Conservation (phyloP, 257 asterid species). For the Gentiana dahurica region DNA sequence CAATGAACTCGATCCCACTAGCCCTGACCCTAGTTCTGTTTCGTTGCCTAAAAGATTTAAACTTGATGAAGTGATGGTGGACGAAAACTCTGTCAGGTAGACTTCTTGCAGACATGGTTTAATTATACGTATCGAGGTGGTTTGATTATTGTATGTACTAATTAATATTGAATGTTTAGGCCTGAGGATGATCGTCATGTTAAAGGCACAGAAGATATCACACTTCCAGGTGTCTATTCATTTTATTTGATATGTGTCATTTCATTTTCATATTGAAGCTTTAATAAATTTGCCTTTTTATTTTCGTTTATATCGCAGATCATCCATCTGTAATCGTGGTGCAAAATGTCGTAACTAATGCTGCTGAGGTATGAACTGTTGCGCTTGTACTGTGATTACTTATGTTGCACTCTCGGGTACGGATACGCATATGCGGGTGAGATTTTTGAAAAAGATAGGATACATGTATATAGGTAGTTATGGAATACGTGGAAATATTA, state of each 20-base stretch:
- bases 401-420: neutral
- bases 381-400: neutral
- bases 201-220: conserved; percentile 52
- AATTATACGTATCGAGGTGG: too few species aligned
- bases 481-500: too few species aligned
- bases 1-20: conserved; percentile 56
- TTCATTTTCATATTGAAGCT: neutral
- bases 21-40: conserved; percentile 49
- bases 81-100: conserved; percentile 37
- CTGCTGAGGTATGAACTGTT: conserved; percentile 38
- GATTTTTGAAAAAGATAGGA: too few species aligned
- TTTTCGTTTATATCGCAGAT: conserved; percentile 36
- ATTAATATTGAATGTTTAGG: conserved; percentile 29
- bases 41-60: conserved; percentile 61
- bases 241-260: neutral
- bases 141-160: conserved; percentile 6
- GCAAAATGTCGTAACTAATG: neutral
- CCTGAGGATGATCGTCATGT: conserved; percentile 61
- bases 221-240: conserved; percentile 44
- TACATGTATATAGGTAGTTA: too few species aligned
- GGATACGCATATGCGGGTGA: too few species aligned
- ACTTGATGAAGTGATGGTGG: conserved; percentile 57
- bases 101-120: conserved; percentile 1
- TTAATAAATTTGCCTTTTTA: neutral
- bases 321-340: conserved; percentile 33